A percentile compares a stretch with the other conserved stretches of the same genome.
Evolutionary conservation across 805 yeast species (phyloP).

Genomic region (Trichomonascus vanleenenianus): DNA sequence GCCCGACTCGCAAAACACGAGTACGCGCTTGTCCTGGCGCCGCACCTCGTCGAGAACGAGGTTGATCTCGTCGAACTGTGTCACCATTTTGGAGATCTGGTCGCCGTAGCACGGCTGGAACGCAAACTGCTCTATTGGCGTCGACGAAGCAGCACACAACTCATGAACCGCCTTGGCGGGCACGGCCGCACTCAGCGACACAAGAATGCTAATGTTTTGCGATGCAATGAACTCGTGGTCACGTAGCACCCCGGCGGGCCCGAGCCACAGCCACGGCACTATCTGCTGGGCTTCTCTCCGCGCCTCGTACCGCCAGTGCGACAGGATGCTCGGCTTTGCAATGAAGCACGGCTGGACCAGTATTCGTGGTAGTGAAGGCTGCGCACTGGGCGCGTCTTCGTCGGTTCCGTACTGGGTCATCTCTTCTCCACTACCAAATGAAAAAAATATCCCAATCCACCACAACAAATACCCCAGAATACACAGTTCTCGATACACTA

Average conservation of each 20-base stretch:
- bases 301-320: conserved; percentile 26
- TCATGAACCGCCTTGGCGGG: neutral
- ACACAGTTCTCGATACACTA: too few species aligned
- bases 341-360: conserved; percentile 24
- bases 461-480: too few species aligned
- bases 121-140: neutral
- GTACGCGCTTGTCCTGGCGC: conserved; percentile 1
- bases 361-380: conserved; percentile 12
- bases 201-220: conserved; percentile 30
- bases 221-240: conserved; percentile 31
- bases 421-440: too few species aligned
- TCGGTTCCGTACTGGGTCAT: too few species aligned
- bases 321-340: conserved; percentile 19
- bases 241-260: conserved; percentile 38
- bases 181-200: conserved; percentile 4
- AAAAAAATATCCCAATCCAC: too few species aligned
- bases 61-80: conserved; percentile 9
- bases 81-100: neutral
- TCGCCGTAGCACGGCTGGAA: neutral
- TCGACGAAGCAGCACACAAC: neutral
- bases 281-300: conserved; percentile 37
- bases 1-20: conserved; percentile 28
- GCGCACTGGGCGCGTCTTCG: neutral
- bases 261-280: conserved; percentile 36
- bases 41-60: conserved; percentile 5